Evolutionary conservation across 1,284 basidiomycete species (phyloP), one percentile per base, ranked within the genome.

Genomic region (Cystobasidiaceae sp.): DNA sequence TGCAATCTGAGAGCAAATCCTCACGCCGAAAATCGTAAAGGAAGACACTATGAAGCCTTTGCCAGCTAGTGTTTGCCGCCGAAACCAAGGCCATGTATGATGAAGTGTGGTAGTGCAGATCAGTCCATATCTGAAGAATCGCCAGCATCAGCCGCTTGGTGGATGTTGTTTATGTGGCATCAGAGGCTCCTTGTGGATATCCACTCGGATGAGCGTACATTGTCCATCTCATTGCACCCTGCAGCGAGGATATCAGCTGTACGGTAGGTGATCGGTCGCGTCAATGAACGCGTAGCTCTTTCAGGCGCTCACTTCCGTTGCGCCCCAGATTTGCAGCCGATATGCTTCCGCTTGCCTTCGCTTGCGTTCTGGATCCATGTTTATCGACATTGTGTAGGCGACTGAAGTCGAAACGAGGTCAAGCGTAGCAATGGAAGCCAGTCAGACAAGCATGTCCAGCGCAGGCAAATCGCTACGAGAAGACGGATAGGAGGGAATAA

Each of bases 151-250:
- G n/a, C n/a, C 11, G 41, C 54, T 13, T 19, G 11, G 27, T 21
- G 4, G 3, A 21, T 28, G 6, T 23, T 13, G 23, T 28, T 21
- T 28, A 17, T 21, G 17, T 3, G 2, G 39, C 6, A 27, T 30
- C 19, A 32, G 25, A 8, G 2, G 39, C 27, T 30, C 15, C 13
- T 19, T 33, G 28, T n/a, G 1, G 28, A 19, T 9, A 43, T 44
- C 8, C n/a, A 11, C 11, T 33, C 21, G 7, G 28, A 41, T 21
- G 8, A 23, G 4, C 39, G 13, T 23, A 62, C 60, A 62, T 50
- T 28, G 60, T 62, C 60, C 60, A 62, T 39, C 60, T 48, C 11
- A 62, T 50, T 32, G 60, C 60, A 6, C 60, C 60, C 60, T 62
- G 45, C 19, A 28, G 33, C 37, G 37, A 25, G 21, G 17, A 33